Conservation (phyloP, 495 filamentous ascomycete species). For the Penicillium paradoxum region DNA sequence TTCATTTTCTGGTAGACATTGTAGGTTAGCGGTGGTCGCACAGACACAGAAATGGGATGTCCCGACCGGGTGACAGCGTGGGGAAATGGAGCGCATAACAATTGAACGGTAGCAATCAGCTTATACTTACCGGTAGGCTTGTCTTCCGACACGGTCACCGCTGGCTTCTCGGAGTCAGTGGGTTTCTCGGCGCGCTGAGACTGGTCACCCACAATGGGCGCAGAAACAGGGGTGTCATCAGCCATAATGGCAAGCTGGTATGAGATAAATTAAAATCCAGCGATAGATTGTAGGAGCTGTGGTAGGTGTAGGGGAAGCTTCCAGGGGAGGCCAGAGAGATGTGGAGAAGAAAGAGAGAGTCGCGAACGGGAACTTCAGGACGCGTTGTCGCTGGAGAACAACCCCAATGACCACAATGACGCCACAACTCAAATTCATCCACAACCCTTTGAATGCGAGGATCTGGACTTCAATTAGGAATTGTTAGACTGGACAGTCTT, state of each 20-base stretch:
- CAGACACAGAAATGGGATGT: conserved; percentile 15
- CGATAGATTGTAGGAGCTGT: conserved; percentile 14
- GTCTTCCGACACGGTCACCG: conserved; percentile 27
- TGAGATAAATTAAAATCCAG: conserved; percentile 10
- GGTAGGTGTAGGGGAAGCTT: conserved; percentile 15
- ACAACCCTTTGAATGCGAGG: background rate
- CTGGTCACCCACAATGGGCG: conserved; percentile 32
- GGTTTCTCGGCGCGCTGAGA: conserved; percentile 32
- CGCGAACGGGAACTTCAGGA: conserved; percentile 42
- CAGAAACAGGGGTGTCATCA: conserved; percentile 36
- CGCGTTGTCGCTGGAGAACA: conserved; percentile 23
- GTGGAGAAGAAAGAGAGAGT: conserved; percentile 42
- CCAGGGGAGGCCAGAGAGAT: conserved; percentile 24
- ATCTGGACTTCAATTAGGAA: too few relatives aligned
- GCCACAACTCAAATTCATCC: conserved; percentile 16
- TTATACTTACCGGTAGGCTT: conserved; percentile 32
- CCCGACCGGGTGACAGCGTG: background rate
- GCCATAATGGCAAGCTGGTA: conserved; percentile 34
- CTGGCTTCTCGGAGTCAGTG: conserved; percentile 24
- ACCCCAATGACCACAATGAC: conserved; percentile 29
- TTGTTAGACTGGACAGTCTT: background rate
- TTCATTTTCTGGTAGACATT: conserved; percentile 18
- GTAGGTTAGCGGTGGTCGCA: conserved; percentile 29
- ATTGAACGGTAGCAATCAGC: background rate
- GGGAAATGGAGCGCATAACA: background rate